Evolutionary conservation across 108 stramenopile species (phyloP).

Genomic region (Skeletonema tropicum): DNA sequence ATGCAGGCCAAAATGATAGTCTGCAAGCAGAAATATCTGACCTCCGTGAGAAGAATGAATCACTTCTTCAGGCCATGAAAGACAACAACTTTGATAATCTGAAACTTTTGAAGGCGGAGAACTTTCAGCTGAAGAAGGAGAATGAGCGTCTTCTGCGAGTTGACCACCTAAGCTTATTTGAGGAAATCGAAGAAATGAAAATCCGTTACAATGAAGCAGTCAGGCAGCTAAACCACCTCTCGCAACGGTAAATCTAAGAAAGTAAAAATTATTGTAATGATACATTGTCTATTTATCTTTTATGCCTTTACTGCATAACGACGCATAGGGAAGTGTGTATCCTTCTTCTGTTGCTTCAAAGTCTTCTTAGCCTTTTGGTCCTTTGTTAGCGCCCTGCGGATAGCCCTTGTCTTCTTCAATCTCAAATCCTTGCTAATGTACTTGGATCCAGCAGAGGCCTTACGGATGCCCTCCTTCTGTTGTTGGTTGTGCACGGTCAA

Average conservation of each 20-base stretch:
- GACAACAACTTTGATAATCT: not conserved
- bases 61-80: not conserved
- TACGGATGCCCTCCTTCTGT: conserved; percentile 95
- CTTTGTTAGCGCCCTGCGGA: conserved; percentile 93
- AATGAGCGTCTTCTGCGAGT: conserved; percentile 26
- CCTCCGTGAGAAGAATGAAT: conserved; percentile 5
- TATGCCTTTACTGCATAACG: conserved; percentile 89
- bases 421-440: conserved; percentile 95
- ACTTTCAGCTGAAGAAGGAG: conserved; percentile 18
- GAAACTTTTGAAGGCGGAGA: not conserved
- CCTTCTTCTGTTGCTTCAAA: conserved; percentile 85
- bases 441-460: conserved; percentile 87
- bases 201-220: conserved; percentile 41
- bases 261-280: not conserved
- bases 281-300: conserved; percentile 10
- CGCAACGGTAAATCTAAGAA: not conserved
- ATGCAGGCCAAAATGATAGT: not conserved
- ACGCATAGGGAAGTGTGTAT: conserved; percentile 69
- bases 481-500: conserved; percentile 99
- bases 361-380: conserved; percentile 83
- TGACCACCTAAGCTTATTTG: conserved; percentile 46
- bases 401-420: conserved; percentile 97
- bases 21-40: not conserved
- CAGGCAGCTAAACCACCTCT: conserved; percentile 18
- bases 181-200: conserved; percentile 48